Percentiles rank a stretch among this genome's conserved stretches.
These are phyloP conservation scores for Taphrina betulina DNA, from an alignment of 1,139 yeast species.

Conservation along the genomic window DNA sequence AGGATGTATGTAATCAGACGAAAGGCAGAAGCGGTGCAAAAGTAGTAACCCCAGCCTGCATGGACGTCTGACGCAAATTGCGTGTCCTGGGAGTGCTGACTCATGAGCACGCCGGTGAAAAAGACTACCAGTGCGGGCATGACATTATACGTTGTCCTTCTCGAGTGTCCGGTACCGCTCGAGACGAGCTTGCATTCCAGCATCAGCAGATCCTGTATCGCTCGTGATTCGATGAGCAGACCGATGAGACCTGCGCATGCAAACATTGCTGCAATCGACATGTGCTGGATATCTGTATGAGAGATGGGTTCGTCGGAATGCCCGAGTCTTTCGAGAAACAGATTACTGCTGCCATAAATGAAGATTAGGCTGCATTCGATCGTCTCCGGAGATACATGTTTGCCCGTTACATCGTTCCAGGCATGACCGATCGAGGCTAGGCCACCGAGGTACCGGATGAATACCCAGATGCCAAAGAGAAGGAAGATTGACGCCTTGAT, in stretches of 20 bases:
- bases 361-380: slow-evolving; percentile 75
- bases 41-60: slow-evolving; percentile 84
- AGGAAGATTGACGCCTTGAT: slow-evolving; percentile 93
- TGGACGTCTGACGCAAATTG: slow-evolving; percentile 74
- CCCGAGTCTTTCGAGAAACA: slow-evolving; percentile 86
- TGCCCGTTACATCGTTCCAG: slow-evolving; percentile 65
- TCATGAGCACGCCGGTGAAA: slow-evolving; percentile 97
- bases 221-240: slow-evolving; percentile 65
- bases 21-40: slow-evolving; percentile 74
- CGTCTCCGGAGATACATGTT: slow-evolving; percentile 54
- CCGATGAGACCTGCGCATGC: slow-evolving; percentile 94
- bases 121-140: slow-evolving; percentile 89
- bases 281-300: slow-evolving; percentile 92
- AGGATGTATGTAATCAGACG: slow-evolving; percentile 67
- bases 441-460: slow-evolving; percentile 84
- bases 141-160: slow-evolving; percentile 56
- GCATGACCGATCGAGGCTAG: slow-evolving; percentile 78
- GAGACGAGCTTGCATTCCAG: slow-evolving; percentile 33
- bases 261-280: slow-evolving; percentile 88
- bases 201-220: slow-evolving; percentile 44
- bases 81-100: slow-evolving; percentile 86
- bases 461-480: slow-evolving; percentile 66
- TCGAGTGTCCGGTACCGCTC: slow-evolving; percentile 32
- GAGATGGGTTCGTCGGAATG: slow-evolving; percentile 75
- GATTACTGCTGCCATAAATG: slow-evolving; percentile 82